A percentile compares a stretch with the other conserved stretches of the same genome.
Conservation (phyloP, 805 yeast species). For the Lipomyces spencermartinsiae region DNA sequence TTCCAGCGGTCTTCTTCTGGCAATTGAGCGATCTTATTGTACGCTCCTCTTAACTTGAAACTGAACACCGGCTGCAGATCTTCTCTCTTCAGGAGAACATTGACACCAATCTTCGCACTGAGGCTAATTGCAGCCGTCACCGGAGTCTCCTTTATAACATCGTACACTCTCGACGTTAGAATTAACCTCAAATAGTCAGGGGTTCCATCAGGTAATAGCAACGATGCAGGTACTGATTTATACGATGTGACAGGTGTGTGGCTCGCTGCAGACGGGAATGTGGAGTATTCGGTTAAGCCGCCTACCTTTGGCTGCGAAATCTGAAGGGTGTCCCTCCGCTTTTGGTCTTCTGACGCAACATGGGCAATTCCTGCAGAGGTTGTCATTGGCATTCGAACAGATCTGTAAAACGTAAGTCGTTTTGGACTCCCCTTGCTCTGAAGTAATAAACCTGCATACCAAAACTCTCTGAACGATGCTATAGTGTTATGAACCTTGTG, state of each 20-base stretch:
- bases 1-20: constrained; percentile 61
- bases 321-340: constrained; percentile 17
- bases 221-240: constrained; percentile 29
- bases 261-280: constrained; percentile 7
- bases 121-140: constrained; percentile 75
- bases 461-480: not conserved
- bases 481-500: not conserved
- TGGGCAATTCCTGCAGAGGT: not conserved
- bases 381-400: constrained; percentile 1
- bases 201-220: constrained; percentile 52
- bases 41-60: constrained; percentile 96
- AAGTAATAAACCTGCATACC: not conserved
- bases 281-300: constrained; percentile 26
- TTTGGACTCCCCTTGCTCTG: not conserved
- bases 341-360: constrained; percentile 10
- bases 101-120: constrained; percentile 75
- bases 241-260: constrained; percentile 14
- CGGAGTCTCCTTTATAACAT: constrained; percentile 91
- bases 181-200: constrained; percentile 96
- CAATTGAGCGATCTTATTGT: constrained; percentile 92
- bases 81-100: constrained; percentile 83
- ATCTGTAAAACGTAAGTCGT: not conserved
- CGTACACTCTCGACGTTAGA: constrained; percentile 91
- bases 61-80: constrained; percentile 94
- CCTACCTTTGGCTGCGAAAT: constrained; percentile 18